Evolutionary conservation across 345 rosid species (phyloP).

Genomic region (Garcia nutans): DNA sequence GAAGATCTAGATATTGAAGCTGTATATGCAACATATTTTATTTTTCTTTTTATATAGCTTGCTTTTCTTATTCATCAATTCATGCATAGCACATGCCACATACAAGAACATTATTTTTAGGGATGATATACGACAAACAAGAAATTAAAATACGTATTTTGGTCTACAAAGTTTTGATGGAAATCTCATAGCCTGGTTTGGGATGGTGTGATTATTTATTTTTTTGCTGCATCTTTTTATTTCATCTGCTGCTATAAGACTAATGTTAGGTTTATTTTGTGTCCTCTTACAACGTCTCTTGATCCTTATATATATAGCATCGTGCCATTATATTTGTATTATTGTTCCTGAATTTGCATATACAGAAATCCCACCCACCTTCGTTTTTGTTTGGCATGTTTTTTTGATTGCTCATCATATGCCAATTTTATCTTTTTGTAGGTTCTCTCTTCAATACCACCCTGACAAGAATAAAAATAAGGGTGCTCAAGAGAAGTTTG

Average conservation of each 20-base stretch:
- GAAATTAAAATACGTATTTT: neutral
- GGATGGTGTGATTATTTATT: neutral
- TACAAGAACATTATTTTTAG: neutral
- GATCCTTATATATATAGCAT: neutral
- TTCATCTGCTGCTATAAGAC: neutral
- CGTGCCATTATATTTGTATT: neutral
- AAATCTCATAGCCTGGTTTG: neutral
- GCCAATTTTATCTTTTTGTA: conserved; percentile 24
- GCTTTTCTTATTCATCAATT: neutral
- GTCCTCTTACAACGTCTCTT: no score
- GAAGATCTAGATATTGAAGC: neutral
- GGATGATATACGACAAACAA: neutral
- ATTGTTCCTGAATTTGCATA: neutral
- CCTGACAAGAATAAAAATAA: conserved; percentile 91
- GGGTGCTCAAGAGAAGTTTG: conserved; percentile 81
- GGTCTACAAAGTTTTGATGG: neutral
- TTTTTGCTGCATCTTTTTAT: neutral
- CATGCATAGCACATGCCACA: neutral
- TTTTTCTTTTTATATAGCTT: neutral
- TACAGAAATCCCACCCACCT: neutral
- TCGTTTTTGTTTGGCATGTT: neutral
- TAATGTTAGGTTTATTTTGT: neutral
- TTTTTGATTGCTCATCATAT: neutral
- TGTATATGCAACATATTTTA: neutral
- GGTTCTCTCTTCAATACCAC: conserved; percentile 83